phyloP scores from a whole-genome alignment of 2,329 filamentous ascomycete species.

The Aureobasidium lini region DNA sequence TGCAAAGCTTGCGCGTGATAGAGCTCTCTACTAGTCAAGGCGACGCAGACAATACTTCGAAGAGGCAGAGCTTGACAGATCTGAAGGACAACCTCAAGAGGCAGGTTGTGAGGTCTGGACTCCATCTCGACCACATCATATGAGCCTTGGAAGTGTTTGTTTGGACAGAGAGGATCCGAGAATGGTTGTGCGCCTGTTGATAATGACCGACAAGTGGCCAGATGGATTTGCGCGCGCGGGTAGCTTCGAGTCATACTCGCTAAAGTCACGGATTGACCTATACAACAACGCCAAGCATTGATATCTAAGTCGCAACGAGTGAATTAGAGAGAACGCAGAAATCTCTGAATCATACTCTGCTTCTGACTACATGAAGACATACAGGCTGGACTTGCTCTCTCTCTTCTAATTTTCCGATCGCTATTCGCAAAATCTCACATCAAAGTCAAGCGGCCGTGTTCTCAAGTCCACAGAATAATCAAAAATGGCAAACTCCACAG shows the following conservation, averaged over 20 bases:
- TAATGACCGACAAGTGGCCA: not conserved
- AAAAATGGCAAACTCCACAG: not conserved
- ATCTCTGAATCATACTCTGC: too few species aligned
- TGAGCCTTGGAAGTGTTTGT: too few species aligned
- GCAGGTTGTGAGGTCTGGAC: not conserved
- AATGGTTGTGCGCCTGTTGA: too few species aligned
- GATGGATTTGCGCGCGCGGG: too few species aligned
- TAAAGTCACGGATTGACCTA: too few species aligned
- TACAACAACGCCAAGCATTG: too few species aligned
- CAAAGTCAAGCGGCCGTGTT: not conserved
- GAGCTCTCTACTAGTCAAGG: not conserved
- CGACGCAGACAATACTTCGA: not conserved
- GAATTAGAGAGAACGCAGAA: too few species aligned
- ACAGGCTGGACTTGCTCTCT: not conserved
- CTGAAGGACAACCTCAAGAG: not conserved
- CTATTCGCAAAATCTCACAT: not conserved
- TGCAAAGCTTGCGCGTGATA: not conserved
- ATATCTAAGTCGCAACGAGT: too few species aligned
- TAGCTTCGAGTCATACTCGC: too few species aligned
- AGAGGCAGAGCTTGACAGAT: not conserved
- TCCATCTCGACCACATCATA: not conserved
- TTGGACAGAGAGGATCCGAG: not conserved
- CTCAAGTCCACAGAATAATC: not conserved
- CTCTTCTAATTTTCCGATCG: not conserved
- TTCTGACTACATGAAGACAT: too few species aligned